Conservation (phyloP, 2,329 filamentous ascomycete genomes). For the Fusarium pseudonygamai region DNA sequence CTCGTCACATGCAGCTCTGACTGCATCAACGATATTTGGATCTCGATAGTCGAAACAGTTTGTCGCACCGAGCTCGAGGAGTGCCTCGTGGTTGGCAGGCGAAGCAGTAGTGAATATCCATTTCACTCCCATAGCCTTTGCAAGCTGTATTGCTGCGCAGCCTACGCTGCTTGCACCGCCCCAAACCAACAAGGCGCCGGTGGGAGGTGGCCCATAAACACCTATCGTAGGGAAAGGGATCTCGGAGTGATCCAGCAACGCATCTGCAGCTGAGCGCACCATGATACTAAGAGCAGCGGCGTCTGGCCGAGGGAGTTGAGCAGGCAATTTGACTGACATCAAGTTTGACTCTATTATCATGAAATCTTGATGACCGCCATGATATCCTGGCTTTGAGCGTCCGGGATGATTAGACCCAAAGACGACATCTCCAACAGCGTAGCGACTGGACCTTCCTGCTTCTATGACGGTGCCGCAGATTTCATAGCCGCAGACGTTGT, state of each 20-base stretch:
- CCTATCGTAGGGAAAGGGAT: not conserved
- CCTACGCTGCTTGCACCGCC: not conserved
- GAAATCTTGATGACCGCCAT: not conserved
- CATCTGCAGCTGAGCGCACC: not conserved
- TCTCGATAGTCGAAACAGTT: not conserved
- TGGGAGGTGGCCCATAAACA: rapidly evolving
- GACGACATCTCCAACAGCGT: not conserved
- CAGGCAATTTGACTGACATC: not conserved
- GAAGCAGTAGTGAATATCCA: not conserved
- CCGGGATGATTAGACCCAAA: not conserved
- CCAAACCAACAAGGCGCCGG: not conserved
- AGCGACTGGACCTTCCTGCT: not conserved
- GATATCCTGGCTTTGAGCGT: not conserved
- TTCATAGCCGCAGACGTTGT: not conserved
- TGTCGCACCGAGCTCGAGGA: not conserved
- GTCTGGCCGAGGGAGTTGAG: not conserved
- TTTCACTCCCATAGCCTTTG: not conserved
- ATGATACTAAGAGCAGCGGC: not conserved
- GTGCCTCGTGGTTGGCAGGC: not conserved
- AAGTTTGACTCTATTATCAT: not conserved
- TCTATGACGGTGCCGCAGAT: not conserved
- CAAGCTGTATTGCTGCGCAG: not conserved
- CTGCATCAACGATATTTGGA: rapidly evolving
- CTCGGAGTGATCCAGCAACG: not conserved
- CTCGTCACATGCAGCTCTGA: not conserved